A percentile compares a stretch with the other conserved stretches of the same genome.
Conservation (phyloP, 2,329 filamentous ascomycete genomes). For the Penicillium concentricum region DNA sequence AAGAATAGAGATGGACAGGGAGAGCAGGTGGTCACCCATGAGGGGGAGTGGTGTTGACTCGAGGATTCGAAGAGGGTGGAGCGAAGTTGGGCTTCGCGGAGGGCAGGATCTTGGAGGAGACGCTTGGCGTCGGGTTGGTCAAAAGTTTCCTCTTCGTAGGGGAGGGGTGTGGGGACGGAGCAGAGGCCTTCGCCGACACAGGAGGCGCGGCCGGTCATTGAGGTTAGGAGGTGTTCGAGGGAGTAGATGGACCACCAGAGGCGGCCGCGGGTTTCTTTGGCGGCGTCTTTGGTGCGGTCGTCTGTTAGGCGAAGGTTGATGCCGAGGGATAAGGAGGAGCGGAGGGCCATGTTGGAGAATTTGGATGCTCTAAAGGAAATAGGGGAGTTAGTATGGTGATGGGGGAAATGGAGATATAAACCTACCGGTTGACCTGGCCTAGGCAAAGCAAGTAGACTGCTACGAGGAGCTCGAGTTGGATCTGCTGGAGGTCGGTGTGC, state of each 20-base stretch:
- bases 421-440: constrained; percentile 45
- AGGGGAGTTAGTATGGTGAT: background rate
- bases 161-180: constrained; percentile 38
- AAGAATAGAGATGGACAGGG: constrained; percentile 40
- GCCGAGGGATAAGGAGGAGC: constrained; percentile 41
- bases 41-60: constrained; percentile 2
- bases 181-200: constrained; percentile 40
- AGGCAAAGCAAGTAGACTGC: constrained; percentile 41
- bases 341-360: constrained; percentile 41
- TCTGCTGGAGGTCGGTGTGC: constrained; percentile 44
- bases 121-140: constrained; percentile 23
- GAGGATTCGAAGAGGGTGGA: constrained; percentile 29
- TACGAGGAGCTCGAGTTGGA: constrained; percentile 42
- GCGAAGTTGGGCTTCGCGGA: constrained; percentile 25
- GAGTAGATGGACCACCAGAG: constrained; percentile 47
- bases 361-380: constrained; percentile 38
- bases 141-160: constrained; percentile 39
- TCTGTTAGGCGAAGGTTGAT: constrained; percentile 44
- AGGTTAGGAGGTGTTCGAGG: constrained; percentile 42
- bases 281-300: constrained; percentile 31
- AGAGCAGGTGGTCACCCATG: constrained; percentile 24
- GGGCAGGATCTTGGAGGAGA: constrained; percentile 24
- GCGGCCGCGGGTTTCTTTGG: constrained; percentile 42
- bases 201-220: constrained; percentile 44
- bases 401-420: background rate